These are phyloP conservation scores for Stramenopiles sp. DNA, from an alignment of 352 stramenopile genomes.

Conservation along the genomic window DNA sequence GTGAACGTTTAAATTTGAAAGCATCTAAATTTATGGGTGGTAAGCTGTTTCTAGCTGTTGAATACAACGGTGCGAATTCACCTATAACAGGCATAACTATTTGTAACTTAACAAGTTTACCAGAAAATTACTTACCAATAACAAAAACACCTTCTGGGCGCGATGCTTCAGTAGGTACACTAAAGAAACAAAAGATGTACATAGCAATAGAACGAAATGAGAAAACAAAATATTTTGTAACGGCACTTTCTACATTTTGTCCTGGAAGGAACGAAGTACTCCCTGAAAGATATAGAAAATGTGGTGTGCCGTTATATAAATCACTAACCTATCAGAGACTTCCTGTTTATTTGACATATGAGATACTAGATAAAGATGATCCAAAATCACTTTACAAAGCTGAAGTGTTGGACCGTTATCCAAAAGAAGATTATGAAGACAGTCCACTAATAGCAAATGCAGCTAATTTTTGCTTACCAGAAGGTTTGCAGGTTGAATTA, in stretches of 20 bases:
- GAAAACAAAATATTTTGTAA: not conserved
- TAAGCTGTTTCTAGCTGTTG: not conserved
- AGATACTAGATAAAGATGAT: not conserved
- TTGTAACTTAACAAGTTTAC: not conserved
- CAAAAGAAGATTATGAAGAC: not conserved
- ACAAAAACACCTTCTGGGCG: not conserved
- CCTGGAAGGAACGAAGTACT: not conserved
- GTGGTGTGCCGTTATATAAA: not conserved
- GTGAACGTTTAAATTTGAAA: not conserved
- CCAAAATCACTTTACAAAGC: not conserved
- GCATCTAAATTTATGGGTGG: not conserved
- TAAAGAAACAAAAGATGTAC: not conserved
- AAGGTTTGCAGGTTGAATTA: slow-evolving; percentile 5
- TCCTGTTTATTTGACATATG: not conserved
- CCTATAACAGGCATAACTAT: not conserved
- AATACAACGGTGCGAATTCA: not conserved
- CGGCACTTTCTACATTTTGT: not conserved
- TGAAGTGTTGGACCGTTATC: not conserved
- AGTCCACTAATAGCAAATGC: not conserved
- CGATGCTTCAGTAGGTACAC: not conserved
- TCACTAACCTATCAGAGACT: not conserved
- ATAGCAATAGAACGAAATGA: not conserved
- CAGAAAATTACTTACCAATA: not conserved
- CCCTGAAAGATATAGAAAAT: not conserved
- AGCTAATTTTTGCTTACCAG: slow-evolving; percentile 5